Percentiles rank a stretch among this genome's conserved stretches.
Evolutionary conservation across 2,329 filamentous ascomycete species (phyloP).

Genomic region (Colletotrichum sp.): DNA sequence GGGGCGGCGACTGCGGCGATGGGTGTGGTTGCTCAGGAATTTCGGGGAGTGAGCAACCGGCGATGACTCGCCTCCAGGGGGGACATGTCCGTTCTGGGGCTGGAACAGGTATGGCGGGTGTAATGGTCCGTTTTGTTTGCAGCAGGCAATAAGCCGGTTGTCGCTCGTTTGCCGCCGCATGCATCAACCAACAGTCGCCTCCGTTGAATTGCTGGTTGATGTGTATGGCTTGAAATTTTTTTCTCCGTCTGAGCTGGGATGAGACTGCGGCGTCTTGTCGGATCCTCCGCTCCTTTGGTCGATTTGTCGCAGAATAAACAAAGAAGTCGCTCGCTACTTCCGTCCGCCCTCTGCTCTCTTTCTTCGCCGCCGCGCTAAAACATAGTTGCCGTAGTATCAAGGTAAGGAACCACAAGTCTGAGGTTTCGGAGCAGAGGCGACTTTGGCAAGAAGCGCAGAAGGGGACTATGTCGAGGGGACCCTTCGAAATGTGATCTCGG

Average conservation of each 20-base stretch:
- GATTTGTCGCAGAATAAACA: constrained; percentile 5
- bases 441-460: not conserved
- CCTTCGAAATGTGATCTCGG: not conserved
- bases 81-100: not conserved
- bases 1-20: not conserved
- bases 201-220: not conserved
- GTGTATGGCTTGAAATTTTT: not conserved
- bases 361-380: not conserved
- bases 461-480: not conserved
- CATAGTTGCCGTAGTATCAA: not conserved
- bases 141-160: not conserved
- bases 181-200: not conserved
- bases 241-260: not conserved
- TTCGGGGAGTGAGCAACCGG: not conserved
- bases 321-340: constrained; percentile 6
- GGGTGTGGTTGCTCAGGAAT: not conserved
- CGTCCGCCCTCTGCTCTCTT: not conserved
- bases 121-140: not conserved
- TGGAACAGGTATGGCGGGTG: not conserved
- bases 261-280: not conserved
- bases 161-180: constrained; percentile 14
- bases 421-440: not conserved
- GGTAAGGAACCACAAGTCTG: not conserved
- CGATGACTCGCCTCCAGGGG: constrained; percentile 6
- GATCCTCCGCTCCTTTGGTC: constrained; percentile 8